Evolutionary conservation across 2,329 filamentous ascomycete species (phyloP), one percentile per base, ranked within the genome.

Genomic region (Penicillium rolfsii): DNA sequence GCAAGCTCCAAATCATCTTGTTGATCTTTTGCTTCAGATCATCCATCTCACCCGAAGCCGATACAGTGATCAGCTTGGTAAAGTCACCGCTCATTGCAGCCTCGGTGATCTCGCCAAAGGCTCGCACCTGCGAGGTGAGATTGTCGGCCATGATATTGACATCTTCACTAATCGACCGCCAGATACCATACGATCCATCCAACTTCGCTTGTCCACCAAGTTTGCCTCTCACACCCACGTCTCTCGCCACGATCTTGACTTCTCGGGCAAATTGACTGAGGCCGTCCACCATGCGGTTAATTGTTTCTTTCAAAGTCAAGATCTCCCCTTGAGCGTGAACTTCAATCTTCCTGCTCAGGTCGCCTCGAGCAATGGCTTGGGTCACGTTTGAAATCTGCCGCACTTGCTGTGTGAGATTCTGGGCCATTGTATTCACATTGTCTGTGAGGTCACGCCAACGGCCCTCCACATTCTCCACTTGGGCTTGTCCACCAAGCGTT

Each of bases 11-110:
- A 45, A 97, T 93, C 93, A 97, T 97, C 80, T 95, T 91, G 74
- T 97, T 97, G 84, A 97, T 97, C 83, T 97, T 97, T 71, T 93
- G 88, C 79, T 97, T 97, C 69, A 97, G 84, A 76, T 97, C 93
- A 77, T 97, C 94, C 93, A 97, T 97, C 77, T 97, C 93, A 64
- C 93, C 93, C 5, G 93, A 96, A 24, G 93, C 93, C 76, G 96
- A 93, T 4, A 97, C 93, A 45, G 94, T 95, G 73, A 97, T 93
- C 63, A 94, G 87, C 74, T 97, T 95, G 16, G 91, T 96, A 74
- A 97, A 97, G 76, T 97, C 93, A 62, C 93, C 93, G 75, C 96
- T 93, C 67, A 93, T 96, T 30, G 93, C 93, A 43, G 94, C 87
- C 73, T 96, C 96, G 14, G 93, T 97, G 71, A 97, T 97, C 76